A percentile compares a stretch with the other conserved stretches of the same genome.
Conservation (phyloP, 2,329 filamentous ascomycete genomes). For the Chaetomiaceae sp. region DNA sequence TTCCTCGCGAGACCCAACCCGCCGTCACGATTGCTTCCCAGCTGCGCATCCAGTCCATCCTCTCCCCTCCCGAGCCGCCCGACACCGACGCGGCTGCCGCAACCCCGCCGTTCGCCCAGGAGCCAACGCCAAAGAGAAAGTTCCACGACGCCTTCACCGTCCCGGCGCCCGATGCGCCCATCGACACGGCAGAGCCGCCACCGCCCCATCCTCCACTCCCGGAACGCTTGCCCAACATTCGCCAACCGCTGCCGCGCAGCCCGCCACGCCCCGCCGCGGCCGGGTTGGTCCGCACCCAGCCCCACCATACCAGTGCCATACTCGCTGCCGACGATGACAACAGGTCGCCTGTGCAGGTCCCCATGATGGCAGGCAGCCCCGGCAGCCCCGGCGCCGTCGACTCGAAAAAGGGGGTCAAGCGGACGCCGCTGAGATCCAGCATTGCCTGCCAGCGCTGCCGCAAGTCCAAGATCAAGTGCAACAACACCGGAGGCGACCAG, state of each 20-base stretch:
- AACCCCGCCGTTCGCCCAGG: constrained; percentile 4
- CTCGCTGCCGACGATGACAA: constrained; percentile 24
- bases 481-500: constrained; percentile 68
- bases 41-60: constrained; percentile 48
- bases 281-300: constrained; percentile 19
- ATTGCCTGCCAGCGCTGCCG: constrained; percentile 75
- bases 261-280: constrained; percentile 21
- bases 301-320: constrained; percentile 6
- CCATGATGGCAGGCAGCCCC: constrained; percentile 34
- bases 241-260: constrained; percentile 27
- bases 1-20: constrained; percentile 36
- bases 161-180: constrained; percentile 27
- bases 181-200: constrained; percentile 29
- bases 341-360: constrained; percentile 22
- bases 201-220: constrained; percentile 17
- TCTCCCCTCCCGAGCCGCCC: constrained; percentile 43
- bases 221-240: constrained; percentile 21
- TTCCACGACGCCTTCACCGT: constrained; percentile 35
- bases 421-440: constrained; percentile 64
- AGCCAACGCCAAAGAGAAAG: constrained; percentile 36
- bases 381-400: constrained; percentile 27
- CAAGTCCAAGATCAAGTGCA: constrained; percentile 81
- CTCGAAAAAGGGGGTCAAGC: constrained; percentile 40
- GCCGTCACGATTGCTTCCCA: constrained; percentile 48
- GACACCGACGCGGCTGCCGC: constrained; percentile 33